A percentile compares a stretch with the other conserved stretches of the same genome.
phyloP scores from a whole-genome alignment of 495 filamentous ascomycete genomes.

The Penicillium ucsense region DNA sequence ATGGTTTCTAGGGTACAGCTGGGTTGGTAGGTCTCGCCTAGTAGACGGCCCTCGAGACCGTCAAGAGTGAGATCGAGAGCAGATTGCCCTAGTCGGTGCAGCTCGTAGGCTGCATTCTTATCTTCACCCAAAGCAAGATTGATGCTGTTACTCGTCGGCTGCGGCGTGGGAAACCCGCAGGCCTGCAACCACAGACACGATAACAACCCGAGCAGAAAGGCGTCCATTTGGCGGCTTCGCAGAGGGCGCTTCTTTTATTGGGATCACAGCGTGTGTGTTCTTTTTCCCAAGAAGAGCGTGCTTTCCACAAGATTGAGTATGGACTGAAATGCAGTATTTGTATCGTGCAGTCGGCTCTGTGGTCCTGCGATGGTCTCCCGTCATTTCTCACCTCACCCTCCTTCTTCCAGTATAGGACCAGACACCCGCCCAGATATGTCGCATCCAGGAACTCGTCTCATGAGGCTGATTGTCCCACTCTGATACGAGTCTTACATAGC shows the following conservation, averaged over 20 bases:
- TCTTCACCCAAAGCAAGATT: no score
- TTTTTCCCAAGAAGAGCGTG: no score
- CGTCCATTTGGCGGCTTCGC: not conserved
- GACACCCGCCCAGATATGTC: no score
- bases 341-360: no score
- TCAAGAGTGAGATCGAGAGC: not conserved
- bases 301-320: no score
- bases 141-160: not conserved
- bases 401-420: not conserved
- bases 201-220: not conserved
- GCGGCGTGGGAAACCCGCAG: not conserved
- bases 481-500: not conserved
- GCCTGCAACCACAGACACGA: not conserved
- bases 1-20: constrained; percentile 18
- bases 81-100: not conserved
- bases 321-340: no score
- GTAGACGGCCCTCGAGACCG: not conserved
- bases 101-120: not conserved
- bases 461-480: not conserved
- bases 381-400: not conserved
- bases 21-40: not conserved
- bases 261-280: no score
- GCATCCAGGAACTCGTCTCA: not conserved
- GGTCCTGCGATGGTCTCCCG: no score
- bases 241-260: not conserved